Evolutionary conservation across 2,329 filamentous ascomycete species (phyloP), one percentile per base, ranked within the genome.

Genomic region (Samsoniella hepiali): DNA sequence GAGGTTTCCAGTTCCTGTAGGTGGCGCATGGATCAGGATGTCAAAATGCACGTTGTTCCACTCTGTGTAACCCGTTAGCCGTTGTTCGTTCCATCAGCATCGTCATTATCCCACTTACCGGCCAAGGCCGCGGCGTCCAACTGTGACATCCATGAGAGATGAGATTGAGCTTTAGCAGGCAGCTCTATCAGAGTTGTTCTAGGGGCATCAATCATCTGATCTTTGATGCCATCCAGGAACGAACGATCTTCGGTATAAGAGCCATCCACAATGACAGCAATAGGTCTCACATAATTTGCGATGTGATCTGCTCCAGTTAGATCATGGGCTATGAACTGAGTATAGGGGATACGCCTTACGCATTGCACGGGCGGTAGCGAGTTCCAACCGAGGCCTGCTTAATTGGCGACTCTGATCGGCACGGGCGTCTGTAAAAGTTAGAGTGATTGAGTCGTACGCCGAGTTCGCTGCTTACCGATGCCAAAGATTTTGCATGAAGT

Each of bases 1-100:
- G 36, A 97, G 74, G 58, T 88, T 90, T 11, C 91, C 93, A 2
- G 91, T 88, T 27, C 89, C 88, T 9, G 82, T 82, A 3, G 86
- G 78, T 7, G 87, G 84, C 1, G 91, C 91, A 64, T 96, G 91
- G 9, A 98, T 85, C 13, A 97, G 75, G 60, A 99, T 91, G 67
- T 98, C 92, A 65, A 98, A 82, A 44, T 82, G 86, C 5, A 91
- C 81, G 54, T 86, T 84, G 72, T 94, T 88, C 93, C 93, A 97
- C 40, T 84, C 89, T 88, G 71, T 31, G 55, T 49, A 32, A 55
- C 5, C 31, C 10, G 62, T 73, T 58, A 66, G 65, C 4, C 17
- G 49, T 32, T 3, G n/a, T 22, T 13, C 44, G 3, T 22, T 64
- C 38, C 54, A 67, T 71, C 65, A 73, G 69, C 53, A 64, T n/a